Evolutionary conservation across 768 basidiomycete species (phyloP), one percentile per base, ranked within the genome.

Genomic region (Trametes maxima): DNA sequence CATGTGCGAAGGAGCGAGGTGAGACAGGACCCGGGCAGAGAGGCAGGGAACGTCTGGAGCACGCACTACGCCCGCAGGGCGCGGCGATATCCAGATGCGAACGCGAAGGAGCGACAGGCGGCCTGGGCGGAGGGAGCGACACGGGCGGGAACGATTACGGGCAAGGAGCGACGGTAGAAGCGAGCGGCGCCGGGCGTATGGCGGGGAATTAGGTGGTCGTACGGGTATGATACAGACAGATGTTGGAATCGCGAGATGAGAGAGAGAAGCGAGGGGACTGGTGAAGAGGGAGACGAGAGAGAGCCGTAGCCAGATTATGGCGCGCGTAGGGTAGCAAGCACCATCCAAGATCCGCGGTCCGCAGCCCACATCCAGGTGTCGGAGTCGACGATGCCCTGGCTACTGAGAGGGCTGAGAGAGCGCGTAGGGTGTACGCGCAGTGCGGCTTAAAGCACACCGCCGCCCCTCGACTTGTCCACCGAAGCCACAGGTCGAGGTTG

Each of bases 141-240:
- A 43, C 33, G 35, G 46, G 33, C 21, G 47, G 39, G 13, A 24
- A 48, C 39, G 47, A 43, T 55, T 55, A 50, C 35, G 36, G 47
- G 56, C 47, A 58, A 58, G 11, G 57, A 58, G 57, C 48, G 57
- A 40, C 57, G 28, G 48, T 49, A 50, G 37, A 57, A 57, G 49
- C 39, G 57, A 50, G 57, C 40, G 57, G 40, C 37, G 36, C 46
- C 46, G 35, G 35, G 54, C 42, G 54, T 42, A 42, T 42, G 48
- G 48, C 57, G 48, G 48, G 48, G 48, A 48, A 58, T 58, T 58
- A 58, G 48, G 48, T 50, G 48, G 22, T 22, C 19, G 19, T 57
- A 57, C 25, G 37, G 57, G 57, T 58, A 58, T 58, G 47, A 28
- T 58, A 58, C 47, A 57, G 37, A 42, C 56, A 49, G 56, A 57